phyloP scores from a whole-genome alignment of 148 eudicot species.

The Drosera capensis region DNA sequence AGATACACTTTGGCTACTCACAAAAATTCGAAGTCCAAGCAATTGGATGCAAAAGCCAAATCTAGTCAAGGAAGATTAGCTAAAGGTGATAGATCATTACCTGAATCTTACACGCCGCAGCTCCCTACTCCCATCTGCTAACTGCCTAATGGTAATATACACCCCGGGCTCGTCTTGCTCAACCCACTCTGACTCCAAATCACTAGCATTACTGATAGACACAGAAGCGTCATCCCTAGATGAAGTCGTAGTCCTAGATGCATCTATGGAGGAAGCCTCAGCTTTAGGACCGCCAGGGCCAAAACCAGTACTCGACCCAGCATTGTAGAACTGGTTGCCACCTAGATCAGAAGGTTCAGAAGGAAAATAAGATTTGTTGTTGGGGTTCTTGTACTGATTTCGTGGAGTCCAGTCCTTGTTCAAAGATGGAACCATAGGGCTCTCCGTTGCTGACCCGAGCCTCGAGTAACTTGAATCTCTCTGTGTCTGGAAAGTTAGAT shows the following conservation, averaged over 20 bases:
- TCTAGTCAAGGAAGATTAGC: background rate
- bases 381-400: slow-evolving; percentile 46
- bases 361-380: slow-evolving; percentile 37
- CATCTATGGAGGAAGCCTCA: slow-evolving; percentile 57
- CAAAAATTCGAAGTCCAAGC: background rate
- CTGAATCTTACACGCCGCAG: slow-evolving; percentile 94
- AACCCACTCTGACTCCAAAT: slow-evolving; percentile 78
- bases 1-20: no score
- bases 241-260: slow-evolving; percentile 73
- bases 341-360: slow-evolving; percentile 41
- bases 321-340: slow-evolving; percentile 1
- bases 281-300: slow-evolving; percentile 13
- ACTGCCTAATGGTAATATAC: slow-evolving; percentile 77
- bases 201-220: slow-evolving; percentile 94
- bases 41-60: background rate
- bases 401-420: slow-evolving; percentile 85
- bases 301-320: slow-evolving; percentile 2
- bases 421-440: slow-evolving; percentile 50
- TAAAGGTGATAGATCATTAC: slow-evolving; percentile 16
- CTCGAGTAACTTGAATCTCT: slow-evolving; percentile 80
- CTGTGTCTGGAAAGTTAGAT: slow-evolving; percentile 8
- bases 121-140: slow-evolving; percentile 78
- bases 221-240: slow-evolving; percentile 65
- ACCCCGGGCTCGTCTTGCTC: slow-evolving; percentile 96
- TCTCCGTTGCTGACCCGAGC: slow-evolving; percentile 67